A percentile compares a stretch with the other conserved stretches of the same genome.
phyloP scores from a whole-genome alignment of 2,329 filamentous ascomycete species.

The Curvularia verruculosa region DNA sequence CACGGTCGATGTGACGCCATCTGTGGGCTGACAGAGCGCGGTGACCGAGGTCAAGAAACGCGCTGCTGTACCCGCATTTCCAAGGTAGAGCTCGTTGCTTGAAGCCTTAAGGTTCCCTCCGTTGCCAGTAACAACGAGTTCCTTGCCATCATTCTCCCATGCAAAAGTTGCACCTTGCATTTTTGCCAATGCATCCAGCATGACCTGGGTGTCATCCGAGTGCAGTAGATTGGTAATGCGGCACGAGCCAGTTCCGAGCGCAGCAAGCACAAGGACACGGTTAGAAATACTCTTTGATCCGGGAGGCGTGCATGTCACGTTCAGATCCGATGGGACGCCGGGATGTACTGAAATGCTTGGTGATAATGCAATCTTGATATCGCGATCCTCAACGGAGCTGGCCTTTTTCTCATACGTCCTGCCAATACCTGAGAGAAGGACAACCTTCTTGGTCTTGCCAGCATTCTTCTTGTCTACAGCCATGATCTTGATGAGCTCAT shows the following conservation, averaged over 20 bases:
- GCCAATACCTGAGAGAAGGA: slow-evolving; percentile 88
- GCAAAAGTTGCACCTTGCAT: slow-evolving; percentile 86
- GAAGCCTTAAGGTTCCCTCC: slow-evolving; percentile 84
- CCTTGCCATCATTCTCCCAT: slow-evolving; percentile 94
- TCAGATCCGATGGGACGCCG: slow-evolving; percentile 68
- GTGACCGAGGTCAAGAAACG: slow-evolving; percentile 93
- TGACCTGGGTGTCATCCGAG: slow-evolving; percentile 96
- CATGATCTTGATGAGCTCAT: slow-evolving; percentile 89
- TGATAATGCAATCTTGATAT: slow-evolving; percentile 83
- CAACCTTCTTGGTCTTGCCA: slow-evolving; percentile 92
- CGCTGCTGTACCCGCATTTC: slow-evolving; percentile 95
- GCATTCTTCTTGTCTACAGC: slow-evolving; percentile 99
- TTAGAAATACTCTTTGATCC: slow-evolving; percentile 99
- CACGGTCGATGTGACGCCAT: slow-evolving; percentile 69
- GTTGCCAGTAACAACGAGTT: slow-evolving; percentile 86
- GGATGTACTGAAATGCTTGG: slow-evolving; percentile 76
- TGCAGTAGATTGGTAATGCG: slow-evolving; percentile 91
- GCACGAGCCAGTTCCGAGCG: slow-evolving; percentile 83
- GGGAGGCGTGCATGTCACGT: slow-evolving; percentile 81
- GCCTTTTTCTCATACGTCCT: slow-evolving; percentile 85
- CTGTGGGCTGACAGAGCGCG: slow-evolving; percentile 74
- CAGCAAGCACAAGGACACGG: slow-evolving; percentile 89
- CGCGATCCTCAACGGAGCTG: slow-evolving; percentile 83
- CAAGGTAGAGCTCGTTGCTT: slow-evolving; percentile 80
- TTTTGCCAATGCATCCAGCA: slow-evolving; percentile 88